Evolutionary conservation across 2,329 filamentous ascomycete genomes (phyloP).

Genomic region (Aspergillus sp.): DNA sequence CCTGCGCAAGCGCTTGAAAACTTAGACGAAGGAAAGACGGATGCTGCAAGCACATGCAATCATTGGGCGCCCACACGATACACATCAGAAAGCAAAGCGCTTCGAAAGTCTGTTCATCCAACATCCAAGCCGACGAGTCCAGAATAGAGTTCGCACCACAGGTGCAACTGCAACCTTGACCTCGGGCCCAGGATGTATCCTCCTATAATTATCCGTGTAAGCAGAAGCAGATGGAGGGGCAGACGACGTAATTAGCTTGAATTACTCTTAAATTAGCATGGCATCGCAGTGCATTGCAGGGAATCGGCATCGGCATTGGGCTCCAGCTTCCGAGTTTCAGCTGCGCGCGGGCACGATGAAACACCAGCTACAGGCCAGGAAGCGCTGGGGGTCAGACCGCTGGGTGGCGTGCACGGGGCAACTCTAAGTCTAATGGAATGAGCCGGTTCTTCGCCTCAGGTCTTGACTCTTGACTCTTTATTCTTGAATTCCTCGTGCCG

Average conservation of each 20-base stretch:
- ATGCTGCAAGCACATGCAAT: background rate
- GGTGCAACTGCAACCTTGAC: background rate
- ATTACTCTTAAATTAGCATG: background rate
- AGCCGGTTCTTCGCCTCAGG: background rate
- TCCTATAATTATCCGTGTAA: background rate
- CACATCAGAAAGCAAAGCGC: background rate
- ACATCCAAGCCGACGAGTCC: no score
- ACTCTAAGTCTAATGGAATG: conserved; percentile 7
- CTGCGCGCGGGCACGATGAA: background rate
- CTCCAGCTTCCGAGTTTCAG: conserved; percentile 4
- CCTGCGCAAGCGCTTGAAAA: background rate
- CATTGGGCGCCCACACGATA: background rate
- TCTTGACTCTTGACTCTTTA: no score
- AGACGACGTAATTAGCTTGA: background rate
- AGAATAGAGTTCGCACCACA: background rate
- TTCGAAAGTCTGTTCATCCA: background rate
- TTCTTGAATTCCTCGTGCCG: background rate
- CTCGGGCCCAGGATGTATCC: background rate
- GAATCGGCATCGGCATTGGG: background rate
- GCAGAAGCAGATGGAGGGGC: background rate
- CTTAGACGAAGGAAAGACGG: background rate
- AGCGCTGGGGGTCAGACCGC: background rate
- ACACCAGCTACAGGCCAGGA: conserved; percentile 14
- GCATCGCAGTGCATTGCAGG: background rate
- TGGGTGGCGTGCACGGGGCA: background rate